These are phyloP conservation scores for Exophiala oligosperma DNA, from an alignment of 2,329 filamentous ascomycete genomes.

Conservation along the genomic window DNA sequence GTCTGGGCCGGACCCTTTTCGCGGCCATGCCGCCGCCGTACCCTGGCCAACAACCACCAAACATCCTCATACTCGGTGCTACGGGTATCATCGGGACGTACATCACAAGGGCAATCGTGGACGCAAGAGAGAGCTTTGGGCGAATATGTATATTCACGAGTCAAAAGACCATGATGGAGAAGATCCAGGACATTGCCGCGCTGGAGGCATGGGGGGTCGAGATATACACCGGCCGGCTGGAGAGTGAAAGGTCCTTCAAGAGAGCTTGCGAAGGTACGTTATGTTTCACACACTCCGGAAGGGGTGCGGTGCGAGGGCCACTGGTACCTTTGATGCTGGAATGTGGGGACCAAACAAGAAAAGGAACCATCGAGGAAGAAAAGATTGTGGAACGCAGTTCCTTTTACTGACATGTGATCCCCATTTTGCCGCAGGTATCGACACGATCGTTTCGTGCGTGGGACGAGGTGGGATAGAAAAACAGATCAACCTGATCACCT, in stretches of 20 bases:
- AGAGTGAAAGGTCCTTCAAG: conserved; percentile 52
- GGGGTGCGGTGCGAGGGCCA: too few species aligned
- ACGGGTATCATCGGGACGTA: conserved; percentile 55
- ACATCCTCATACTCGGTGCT: conserved; percentile 55
- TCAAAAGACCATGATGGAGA: conserved; percentile 50
- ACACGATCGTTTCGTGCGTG: conserved; percentile 66
- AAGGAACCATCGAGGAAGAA: background rate
- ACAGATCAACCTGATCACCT: conserved; percentile 62
- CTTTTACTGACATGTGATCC: background rate
- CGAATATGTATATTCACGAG: conserved; percentile 61
- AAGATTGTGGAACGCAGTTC: background rate
- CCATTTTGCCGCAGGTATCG: conserved; percentile 42
- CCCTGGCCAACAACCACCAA: conserved; percentile 31
- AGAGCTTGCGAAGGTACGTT: conserved; percentile 55
- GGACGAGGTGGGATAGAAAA: conserved; percentile 62
- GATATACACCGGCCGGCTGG: conserved; percentile 58
- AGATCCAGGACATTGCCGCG: conserved; percentile 49
- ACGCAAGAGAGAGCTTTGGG: conserved; percentile 45
- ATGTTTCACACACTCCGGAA: background rate
- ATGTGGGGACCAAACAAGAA: background rate
- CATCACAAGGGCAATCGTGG: conserved; percentile 53
- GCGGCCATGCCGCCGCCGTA: conserved; percentile 24
- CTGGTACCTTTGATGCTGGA: background rate
- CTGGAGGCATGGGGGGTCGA: conserved; percentile 51
- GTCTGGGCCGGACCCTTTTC: background rate